These are phyloP conservation scores for Cardamine chenopodiifolia DNA, from an alignment of 345 rosid species.

Conservation along the genomic window DNA sequence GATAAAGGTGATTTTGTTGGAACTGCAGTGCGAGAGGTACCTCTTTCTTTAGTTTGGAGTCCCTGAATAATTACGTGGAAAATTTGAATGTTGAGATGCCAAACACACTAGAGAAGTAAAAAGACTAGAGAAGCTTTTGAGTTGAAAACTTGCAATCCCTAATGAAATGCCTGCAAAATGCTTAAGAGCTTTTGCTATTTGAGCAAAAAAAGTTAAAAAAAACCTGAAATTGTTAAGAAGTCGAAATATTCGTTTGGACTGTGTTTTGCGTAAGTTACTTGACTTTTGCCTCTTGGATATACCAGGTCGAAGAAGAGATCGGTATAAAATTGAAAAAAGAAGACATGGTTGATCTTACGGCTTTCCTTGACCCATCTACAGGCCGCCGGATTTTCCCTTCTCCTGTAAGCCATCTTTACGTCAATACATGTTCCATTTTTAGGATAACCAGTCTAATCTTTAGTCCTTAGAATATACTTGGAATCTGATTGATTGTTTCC, in stretches of 20 bases:
- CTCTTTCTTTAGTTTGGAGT: constrained; percentile 8
- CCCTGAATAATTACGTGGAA: not conserved
- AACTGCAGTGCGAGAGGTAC: constrained; percentile 92
- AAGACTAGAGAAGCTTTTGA: too few relatives aligned
- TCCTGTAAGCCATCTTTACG: constrained; percentile 49
- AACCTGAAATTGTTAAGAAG: not conserved
- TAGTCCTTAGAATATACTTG: not conserved
- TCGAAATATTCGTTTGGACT: not conserved
- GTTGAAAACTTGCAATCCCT: too few relatives aligned
- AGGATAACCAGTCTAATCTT: too few relatives aligned
- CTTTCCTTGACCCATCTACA: constrained; percentile 76
- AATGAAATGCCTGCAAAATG: too few relatives aligned
- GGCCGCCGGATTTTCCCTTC: constrained; percentile 74
- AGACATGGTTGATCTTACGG: constrained; percentile 85
- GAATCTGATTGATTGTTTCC: not conserved
- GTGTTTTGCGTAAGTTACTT: not conserved
- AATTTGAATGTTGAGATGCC: not conserved
- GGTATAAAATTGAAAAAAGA: constrained; percentile 71
- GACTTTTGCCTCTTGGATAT: constrained; percentile 11
- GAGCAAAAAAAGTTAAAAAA: too few relatives aligned
- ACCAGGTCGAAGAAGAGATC: constrained; percentile 86
- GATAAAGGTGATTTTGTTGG: constrained; percentile 86
- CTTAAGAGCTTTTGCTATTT: too few relatives aligned
- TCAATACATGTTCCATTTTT: not conserved
- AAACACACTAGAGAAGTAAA: not conserved